Conservation (phyloP, 306 rosid genomes). For the Boehmeria nivea region DNA sequence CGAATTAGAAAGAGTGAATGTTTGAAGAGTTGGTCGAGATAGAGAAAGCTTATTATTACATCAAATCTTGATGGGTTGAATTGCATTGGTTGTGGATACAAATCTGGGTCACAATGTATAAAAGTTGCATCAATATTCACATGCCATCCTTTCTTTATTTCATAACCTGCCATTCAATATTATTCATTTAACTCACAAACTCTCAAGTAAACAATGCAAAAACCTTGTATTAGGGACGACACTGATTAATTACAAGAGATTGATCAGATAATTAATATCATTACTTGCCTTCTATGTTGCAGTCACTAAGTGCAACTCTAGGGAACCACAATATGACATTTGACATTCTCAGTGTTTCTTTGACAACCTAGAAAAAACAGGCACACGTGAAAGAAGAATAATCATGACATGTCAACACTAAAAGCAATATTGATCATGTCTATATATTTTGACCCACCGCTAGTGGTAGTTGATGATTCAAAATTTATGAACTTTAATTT, state of each 20-base stretch:
- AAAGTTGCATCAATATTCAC: conserved; percentile 63
- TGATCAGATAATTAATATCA: no score
- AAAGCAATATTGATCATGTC: neutral
- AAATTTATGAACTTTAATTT: no score
- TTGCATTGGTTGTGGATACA: conserved; percentile 46
- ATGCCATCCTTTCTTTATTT: conserved; percentile 71
- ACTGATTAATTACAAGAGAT: no score
- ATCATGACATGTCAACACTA: conserved; percentile 15
- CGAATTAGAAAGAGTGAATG: neutral
- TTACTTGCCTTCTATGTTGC: conserved; percentile 51
- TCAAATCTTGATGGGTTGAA: conserved; percentile 77
- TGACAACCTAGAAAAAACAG: conserved; percentile 44
- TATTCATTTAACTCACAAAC: no score
- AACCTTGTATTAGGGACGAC: no score
- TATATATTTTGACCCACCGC: no score
- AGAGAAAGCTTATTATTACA: conserved; percentile 27
- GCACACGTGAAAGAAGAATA: neutral
- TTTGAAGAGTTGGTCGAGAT: neutral
- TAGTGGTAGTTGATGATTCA: no score
- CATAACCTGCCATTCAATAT: conserved; percentile 46
- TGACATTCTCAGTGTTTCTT: conserved; percentile 73
- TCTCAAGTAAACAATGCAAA: no score
- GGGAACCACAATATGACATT: conserved; percentile 71
- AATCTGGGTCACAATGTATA: conserved; percentile 56
- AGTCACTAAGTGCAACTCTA: conserved; percentile 57